phyloP scores from a whole-genome alignment of 2,329 filamentous ascomycete species.

The Botrytis cinerea region DNA sequence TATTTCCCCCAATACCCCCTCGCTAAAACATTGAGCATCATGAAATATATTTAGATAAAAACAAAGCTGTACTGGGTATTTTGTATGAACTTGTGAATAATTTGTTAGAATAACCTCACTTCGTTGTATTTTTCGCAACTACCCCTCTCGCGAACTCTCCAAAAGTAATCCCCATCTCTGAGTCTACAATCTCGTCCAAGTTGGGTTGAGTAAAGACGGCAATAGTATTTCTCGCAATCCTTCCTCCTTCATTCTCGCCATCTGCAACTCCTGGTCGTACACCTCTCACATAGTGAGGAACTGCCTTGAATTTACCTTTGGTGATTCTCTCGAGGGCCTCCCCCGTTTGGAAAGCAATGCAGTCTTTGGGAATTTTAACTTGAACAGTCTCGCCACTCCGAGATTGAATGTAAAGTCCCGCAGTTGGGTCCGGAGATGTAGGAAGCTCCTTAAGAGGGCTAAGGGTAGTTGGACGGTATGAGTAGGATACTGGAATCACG shows the following conservation, averaged over 20 bases:
- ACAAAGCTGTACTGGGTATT: neutral
- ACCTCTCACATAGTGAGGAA: slow-evolving; percentile 92
- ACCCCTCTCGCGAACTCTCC: slow-evolving; percentile 65
- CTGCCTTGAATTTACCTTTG: slow-evolving; percentile 85
- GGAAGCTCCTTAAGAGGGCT: slow-evolving; percentile 68
- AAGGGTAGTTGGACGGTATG: slow-evolving; percentile 41
- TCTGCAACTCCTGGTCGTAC: slow-evolving; percentile 54
- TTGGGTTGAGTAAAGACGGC: slow-evolving; percentile 98
- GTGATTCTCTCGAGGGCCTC: slow-evolving; percentile 91
- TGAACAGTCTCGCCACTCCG: slow-evolving; percentile 82
- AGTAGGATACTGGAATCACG: slow-evolving; percentile 38
- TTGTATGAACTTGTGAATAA: neutral
- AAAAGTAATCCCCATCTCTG: slow-evolving; percentile 67
- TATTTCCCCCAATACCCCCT: slow-evolving; percentile 1
- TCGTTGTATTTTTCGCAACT: slow-evolving; percentile 43
- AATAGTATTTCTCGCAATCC: slow-evolving; percentile 79
- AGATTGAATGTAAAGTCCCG: slow-evolving; percentile 92
- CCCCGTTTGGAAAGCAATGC: slow-evolving; percentile 94
- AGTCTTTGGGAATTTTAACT: slow-evolving; percentile 86
- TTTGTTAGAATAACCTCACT: slow-evolving; percentile 27
- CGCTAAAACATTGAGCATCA: slow-evolving; percentile 12
- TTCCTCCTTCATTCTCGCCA: slow-evolving; percentile 47
- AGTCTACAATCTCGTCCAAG: slow-evolving; percentile 75
- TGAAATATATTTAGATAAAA: neutral
- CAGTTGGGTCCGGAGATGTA: slow-evolving; percentile 75